Percentiles rank a stretch among this genome's conserved stretches.
Evolutionary conservation across 2,329 filamentous ascomycete genomes (phyloP).

Genomic region (Aspergillus uvarum): DNA sequence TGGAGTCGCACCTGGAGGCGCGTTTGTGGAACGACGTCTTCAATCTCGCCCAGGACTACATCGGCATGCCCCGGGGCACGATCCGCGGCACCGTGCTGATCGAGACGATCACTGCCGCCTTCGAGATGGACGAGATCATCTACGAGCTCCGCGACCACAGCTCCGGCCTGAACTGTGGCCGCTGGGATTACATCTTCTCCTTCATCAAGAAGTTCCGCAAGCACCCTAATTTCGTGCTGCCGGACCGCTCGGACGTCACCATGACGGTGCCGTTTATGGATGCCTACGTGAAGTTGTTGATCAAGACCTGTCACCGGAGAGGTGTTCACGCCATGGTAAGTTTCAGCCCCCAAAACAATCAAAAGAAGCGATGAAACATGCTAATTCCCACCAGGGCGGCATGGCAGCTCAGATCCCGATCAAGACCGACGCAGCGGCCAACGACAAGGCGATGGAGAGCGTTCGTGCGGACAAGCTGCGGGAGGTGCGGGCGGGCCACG

Average conservation of each 20-base stretch:
- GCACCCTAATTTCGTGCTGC: conserved; percentile 88
- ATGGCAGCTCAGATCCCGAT: conserved; percentile 99
- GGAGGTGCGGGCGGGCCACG: conserved; percentile 91
- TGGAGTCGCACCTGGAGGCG: conserved; percentile 96
- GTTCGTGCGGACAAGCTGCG: conserved; percentile 95
- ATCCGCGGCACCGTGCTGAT: conserved; percentile 95
- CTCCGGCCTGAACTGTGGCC: conserved; percentile 93
- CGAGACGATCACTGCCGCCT: conserved; percentile 95
- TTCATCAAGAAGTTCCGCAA: conserved; percentile 99
- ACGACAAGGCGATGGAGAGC: conserved; percentile 90
- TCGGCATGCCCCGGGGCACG: conserved; percentile 84
- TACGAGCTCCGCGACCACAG: conserved; percentile 97
- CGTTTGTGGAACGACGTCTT: conserved; percentile 98
- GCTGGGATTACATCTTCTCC: conserved; percentile 99
- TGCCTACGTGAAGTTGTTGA: conserved; percentile 91
- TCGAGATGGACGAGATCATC: conserved; percentile 99
- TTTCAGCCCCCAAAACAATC: background rate
- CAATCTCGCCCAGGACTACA: conserved; percentile 91
- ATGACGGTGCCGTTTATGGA: conserved; percentile 99
- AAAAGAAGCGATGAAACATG: no score
- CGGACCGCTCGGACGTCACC: conserved; percentile 85
- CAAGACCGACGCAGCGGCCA: conserved; percentile 87
- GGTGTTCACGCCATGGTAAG: conserved; percentile 92
- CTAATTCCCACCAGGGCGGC: conserved; percentile 55
- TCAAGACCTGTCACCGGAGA: conserved; percentile 95